A percentile compares a stretch with the other conserved stretches of the same genome.
phyloP scores from a whole-genome alignment of 768 basidiomycete genomes.

The Leucosporidium creatinivorum region DNA sequence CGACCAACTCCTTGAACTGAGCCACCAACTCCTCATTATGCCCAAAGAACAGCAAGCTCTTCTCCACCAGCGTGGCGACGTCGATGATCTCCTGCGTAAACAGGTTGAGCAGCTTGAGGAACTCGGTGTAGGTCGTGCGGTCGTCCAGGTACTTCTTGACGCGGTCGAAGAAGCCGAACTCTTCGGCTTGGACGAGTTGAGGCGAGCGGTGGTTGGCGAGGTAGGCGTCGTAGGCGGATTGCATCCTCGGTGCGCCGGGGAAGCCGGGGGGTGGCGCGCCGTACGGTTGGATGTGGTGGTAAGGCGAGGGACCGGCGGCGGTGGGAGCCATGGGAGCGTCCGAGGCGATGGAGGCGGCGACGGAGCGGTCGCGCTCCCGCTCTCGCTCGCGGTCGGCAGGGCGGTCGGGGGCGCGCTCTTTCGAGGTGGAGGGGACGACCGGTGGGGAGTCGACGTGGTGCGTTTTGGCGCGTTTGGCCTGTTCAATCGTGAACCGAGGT shows the following conservation, averaged over 20 bases:
- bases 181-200: constrained; percentile 48
- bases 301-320: not conserved
- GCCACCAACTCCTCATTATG: constrained; percentile 54
- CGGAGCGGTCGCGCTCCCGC: not conserved
- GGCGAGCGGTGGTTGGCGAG: constrained; percentile 22
- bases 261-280: constrained; percentile 25
- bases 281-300: constrained; percentile 23
- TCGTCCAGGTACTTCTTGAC: constrained; percentile 54
- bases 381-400: not conserved
- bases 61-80: constrained; percentile 67
- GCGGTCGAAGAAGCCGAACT: constrained; percentile 88
- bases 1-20: constrained; percentile 80
- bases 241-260: constrained; percentile 30
- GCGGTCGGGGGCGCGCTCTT: not conserved
- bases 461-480: constrained; percentile 30
- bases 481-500: too few relatives aligned
- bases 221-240: constrained; percentile 33
- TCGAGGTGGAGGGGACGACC: not conserved
- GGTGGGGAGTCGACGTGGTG: constrained; percentile 27
- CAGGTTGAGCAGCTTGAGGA: constrained; percentile 82
- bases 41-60: constrained; percentile 71
- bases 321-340: not conserved
- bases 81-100: constrained; percentile 91
- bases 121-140: constrained; percentile 58
- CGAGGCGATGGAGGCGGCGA: not conserved